These are phyloP conservation scores for Solanum sitiens DNA, from an alignment of 257 asterid species.

Conservation along the genomic window DNA sequence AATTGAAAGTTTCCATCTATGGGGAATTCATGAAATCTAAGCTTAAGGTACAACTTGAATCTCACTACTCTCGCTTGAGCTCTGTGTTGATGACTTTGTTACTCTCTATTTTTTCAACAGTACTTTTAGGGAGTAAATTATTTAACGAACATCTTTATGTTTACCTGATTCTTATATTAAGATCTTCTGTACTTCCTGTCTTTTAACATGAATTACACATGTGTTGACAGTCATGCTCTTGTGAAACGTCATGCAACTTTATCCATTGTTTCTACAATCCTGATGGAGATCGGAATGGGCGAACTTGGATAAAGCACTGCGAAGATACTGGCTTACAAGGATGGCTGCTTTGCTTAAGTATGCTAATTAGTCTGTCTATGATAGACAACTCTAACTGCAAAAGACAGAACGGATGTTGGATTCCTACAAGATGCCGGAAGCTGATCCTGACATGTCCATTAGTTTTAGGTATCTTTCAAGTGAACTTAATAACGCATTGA, in stretches of 20 bases:
- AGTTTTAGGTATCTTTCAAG: too few species aligned
- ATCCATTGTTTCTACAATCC: too few species aligned
- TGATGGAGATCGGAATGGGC: too few species aligned
- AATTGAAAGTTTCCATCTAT: too few species aligned
- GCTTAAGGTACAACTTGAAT: conserved; percentile 40
- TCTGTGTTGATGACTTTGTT: neutral
- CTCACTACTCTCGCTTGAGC: neutral
- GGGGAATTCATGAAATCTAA: conserved; percentile 87
- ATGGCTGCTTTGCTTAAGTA: too few species aligned
- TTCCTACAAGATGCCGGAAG: conserved; percentile 16
- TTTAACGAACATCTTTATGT: neutral
- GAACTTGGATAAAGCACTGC: too few species aligned
- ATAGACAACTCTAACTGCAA: conserved; percentile 23
- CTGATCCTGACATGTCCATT: conserved; percentile 36
- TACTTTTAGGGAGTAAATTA: neutral
- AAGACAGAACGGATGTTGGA: conserved; percentile 21
- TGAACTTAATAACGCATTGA: too few species aligned
- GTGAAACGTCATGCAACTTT: too few species aligned
- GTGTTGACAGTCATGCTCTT: too few species aligned
- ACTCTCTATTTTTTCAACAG: neutral
- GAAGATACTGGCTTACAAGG: too few species aligned
- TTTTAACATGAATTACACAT: neutral
- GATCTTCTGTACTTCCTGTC: neutral
- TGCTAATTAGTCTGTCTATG: conserved; percentile 32
- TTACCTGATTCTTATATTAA: neutral